Conservation (phyloP, 176 grass and related monocot genomes). For the Miscanthus lutarioriparius region DNA sequence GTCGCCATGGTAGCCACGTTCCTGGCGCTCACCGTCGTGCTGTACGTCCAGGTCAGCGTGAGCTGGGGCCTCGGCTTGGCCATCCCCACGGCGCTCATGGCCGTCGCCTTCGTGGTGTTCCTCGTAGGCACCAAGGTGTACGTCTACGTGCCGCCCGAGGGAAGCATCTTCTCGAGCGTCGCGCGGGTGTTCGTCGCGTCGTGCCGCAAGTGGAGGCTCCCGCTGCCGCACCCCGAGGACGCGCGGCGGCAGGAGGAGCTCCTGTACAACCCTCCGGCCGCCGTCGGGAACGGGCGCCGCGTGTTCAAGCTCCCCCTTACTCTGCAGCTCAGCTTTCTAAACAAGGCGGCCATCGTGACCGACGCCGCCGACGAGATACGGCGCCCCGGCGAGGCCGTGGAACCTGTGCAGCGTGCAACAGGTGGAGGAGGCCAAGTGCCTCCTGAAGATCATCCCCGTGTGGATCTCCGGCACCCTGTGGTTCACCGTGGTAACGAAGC, state of each 20-base stretch:
- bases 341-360: constrained; percentile 53
- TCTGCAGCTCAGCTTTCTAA: constrained; percentile 39
- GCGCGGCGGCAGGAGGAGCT: constrained; percentile 15
- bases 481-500: constrained; percentile 28
- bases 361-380: constrained; percentile 17
- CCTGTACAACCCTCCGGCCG: constrained; percentile 9
- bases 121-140: constrained; percentile 31
- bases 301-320: constrained; percentile 33
- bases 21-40: constrained; percentile 32
- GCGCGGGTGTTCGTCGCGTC: constrained; percentile 35
- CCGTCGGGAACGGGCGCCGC: not conserved
- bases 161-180: constrained; percentile 50
- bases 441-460: constrained; percentile 35
- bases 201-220: constrained; percentile 39
- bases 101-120: constrained; percentile 25
- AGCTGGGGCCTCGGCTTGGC: constrained; percentile 45
- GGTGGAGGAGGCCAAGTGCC: constrained; percentile 54
- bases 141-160: constrained; percentile 34
- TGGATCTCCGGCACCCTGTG: constrained; percentile 47
- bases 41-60: constrained; percentile 34
- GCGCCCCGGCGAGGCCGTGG: constrained; percentile 32
- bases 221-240: constrained; percentile 25
- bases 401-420: constrained; percentile 56
- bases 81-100: constrained; percentile 39
- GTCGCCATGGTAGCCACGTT: not conserved